Base-by-base conservation (phyloP, 257 asterid species). In the Rhazya stricta region DNA sequence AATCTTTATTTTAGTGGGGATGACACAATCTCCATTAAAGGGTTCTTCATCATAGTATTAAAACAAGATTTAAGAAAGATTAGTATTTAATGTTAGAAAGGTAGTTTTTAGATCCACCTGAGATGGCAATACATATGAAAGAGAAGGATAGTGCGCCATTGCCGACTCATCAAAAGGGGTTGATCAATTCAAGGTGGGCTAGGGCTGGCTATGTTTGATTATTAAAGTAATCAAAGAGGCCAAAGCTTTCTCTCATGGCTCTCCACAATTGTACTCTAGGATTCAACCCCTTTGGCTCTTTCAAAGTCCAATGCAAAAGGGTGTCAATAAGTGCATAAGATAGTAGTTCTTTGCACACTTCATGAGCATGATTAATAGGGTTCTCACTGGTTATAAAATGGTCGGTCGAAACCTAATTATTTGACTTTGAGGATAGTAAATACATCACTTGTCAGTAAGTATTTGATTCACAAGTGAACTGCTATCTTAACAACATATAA, bases 21-120 rank as follows among this genome's bases (percentile, higher is more conserved):
- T 79, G 79, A 79, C 76, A 79, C 69, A 69, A 79, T 69, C 75
- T 75, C 79, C 83, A 79, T 79, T 75, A 75, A 66, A 75, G 79
- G 70, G 48, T 9, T 63, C 69, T 63, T 63, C 45, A 34, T 65
- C 30, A 65, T 62, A 48, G 71, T 62, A 37, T 21, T 16, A 30
- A 3, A 62, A 63, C 41, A 46, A 45, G 30, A 51, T 9, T 23
- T 5, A 15, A 61, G 39, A 63, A 27, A 39, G 6, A 57, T 5
- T 3, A 54, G n/a, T n/a, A 41, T 27, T 53, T 51, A 62, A 57
- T 30, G 45, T 9, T 2, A 61, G 18, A 36, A 75, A 36, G 57
- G 73, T 36, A 75, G 43, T 15, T 75, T 66, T 66, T 75, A 66
- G 73, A 60, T 75, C 73, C 79, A 66, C 79, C 73, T 66, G 72